These are phyloP conservation scores for Cyberlindnera japonica DNA, from an alignment of 805 yeast genomes.

Conservation along the genomic window DNA sequence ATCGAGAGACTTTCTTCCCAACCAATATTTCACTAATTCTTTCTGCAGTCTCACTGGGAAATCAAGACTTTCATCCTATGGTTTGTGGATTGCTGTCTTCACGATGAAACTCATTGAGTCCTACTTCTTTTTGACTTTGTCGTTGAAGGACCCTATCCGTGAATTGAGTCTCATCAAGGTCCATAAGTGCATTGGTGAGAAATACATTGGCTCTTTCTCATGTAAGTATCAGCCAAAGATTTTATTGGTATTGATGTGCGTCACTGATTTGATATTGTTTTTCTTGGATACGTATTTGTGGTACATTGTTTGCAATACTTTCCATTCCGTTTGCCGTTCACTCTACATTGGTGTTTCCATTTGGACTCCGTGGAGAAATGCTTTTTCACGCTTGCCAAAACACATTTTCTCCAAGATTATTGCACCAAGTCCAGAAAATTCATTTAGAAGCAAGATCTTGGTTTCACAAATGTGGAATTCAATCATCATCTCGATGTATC, in stretches of 20 bases:
- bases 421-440: constrained; percentile 65
- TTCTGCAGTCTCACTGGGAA: constrained; percentile 51
- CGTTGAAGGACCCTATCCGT: constrained; percentile 69
- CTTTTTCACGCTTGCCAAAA: constrained; percentile 71
- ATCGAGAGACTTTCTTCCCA: constrained; percentile 45
- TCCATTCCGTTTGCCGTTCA: constrained; percentile 68
- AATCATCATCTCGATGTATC: constrained; percentile 96
- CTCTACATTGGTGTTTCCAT: constrained; percentile 74
- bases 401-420: constrained; percentile 70
- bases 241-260: constrained; percentile 47
- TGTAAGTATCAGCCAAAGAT: constrained; percentile 58
- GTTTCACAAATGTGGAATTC: constrained; percentile 99
- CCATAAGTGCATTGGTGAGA: constrained; percentile 60
- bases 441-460: constrained; percentile 93
- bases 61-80: constrained; percentile 57
- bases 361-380: constrained; percentile 87
- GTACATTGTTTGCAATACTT: constrained; percentile 79
- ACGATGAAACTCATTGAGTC: constrained; percentile 70
- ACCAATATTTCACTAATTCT: constrained; percentile 55
- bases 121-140: constrained; percentile 69
- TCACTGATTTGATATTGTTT: constrained; percentile 66
- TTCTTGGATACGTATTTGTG: constrained; percentile 80
- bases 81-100: constrained; percentile 67
- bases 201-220: constrained; percentile 44
- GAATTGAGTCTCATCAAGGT: constrained; percentile 57